Evolutionary conservation across 176 grass and related monocot species (phyloP).

Genomic region (Paspalum vaginatum): DNA sequence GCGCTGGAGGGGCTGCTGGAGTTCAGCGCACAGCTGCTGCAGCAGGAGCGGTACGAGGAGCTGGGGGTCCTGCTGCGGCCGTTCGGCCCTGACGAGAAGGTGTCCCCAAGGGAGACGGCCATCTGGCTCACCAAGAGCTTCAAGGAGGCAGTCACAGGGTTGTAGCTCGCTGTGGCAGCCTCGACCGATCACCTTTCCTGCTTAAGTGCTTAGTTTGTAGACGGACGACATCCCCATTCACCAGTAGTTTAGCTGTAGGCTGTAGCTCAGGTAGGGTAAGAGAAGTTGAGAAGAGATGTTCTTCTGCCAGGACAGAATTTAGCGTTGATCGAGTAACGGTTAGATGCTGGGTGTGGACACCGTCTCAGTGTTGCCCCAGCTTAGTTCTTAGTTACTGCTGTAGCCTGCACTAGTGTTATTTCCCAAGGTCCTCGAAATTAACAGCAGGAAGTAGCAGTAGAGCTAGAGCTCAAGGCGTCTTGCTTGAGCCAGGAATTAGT

Average conservation of each 20-base stretch:
- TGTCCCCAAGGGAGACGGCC: conserved; percentile 79
- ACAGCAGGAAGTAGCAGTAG: conserved; percentile 10
- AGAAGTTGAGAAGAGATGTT: background rate
- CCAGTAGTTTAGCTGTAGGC: background rate
- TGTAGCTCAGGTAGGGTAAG: conserved; percentile 25
- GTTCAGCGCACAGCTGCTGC: conserved; percentile 77
- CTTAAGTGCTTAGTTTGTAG: background rate
- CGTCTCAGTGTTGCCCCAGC: conserved; percentile 41
- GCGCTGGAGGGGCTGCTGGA: conserved; percentile 85
- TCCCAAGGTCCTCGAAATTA: background rate
- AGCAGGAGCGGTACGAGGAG: conserved; percentile 84
- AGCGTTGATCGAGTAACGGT: background rate
- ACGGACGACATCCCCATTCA: background rate
- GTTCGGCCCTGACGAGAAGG: conserved; percentile 76
- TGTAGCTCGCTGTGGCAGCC: conserved; percentile 29
- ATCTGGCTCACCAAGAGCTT: conserved; percentile 95
- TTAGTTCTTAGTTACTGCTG: background rate
- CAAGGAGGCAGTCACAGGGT: conserved; percentile 56
- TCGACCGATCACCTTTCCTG: background rate
- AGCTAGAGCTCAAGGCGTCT: background rate
- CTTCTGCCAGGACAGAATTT: background rate
- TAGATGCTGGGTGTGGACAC: conserved; percentile 32
- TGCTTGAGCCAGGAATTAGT: background rate
- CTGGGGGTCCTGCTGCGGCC: conserved; percentile 68
- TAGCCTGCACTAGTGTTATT: no score